Evolutionary conservation across 139 green algal genomes (phyloP), one percentile per base, ranked within the genome.

Genomic region (Pedinophyceae sp.): DNA sequence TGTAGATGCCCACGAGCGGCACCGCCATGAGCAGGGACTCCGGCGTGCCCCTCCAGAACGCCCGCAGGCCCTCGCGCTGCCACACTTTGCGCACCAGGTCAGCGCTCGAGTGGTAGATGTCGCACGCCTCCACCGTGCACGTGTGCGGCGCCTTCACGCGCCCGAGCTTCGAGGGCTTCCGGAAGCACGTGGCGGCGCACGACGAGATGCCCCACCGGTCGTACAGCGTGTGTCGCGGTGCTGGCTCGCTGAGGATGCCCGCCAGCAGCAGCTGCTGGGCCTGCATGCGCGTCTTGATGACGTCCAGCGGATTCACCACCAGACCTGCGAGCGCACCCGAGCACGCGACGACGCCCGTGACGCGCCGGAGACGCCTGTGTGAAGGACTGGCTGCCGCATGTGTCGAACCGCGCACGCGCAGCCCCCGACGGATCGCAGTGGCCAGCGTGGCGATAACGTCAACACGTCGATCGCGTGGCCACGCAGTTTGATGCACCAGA

Each of bases 1-100:
- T 76, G 67, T 97, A 97, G 46, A 97, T 84, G 17, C 86, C 85
- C 3, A 96, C 79, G 74, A 87, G 89, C 4, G 84, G 82, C 0
- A 89, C 66, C 4, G 73, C 60, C 59, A 86, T 87, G 13, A 87
- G 64, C 22, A 93, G 65, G 5, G 82, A 68, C 0, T 77, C 66
- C 28, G 75, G 64, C 18, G 77, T 84, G 50, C 84, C 84, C 3
- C 76, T 71, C 82, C 82, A 93, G 19, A 93, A 57, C 24, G 58
- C 64, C 1, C 46, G 20, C 2, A 74, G 4, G n/a, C 84, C 84
- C 68, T 93, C 84, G 34, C 34, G 34, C 34, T 13, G 7, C 10
- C 13, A 7, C 10, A 43, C 34, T 43, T 43, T 43, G 34, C 34
- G 34, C 34, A 43, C 34, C 34, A 43, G 10, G 34, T 43, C 34